These are phyloP conservation scores for Mortierella claussenii DNA, from an alignment of 192 early-diverging fungal genomes.

Conservation along the genomic window DNA sequence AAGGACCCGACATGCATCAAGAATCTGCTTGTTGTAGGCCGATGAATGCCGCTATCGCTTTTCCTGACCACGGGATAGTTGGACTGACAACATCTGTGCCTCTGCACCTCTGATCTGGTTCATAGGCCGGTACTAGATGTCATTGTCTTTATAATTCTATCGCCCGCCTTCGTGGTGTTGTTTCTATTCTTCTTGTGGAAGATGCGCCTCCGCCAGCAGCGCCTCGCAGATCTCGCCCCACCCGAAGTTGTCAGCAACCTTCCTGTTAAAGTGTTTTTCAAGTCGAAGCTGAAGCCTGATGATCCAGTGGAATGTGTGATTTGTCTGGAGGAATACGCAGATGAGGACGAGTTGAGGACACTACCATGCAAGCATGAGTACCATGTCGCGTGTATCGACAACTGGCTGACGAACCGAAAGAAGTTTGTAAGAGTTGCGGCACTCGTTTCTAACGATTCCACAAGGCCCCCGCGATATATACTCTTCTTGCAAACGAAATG, in stretches of 20 bases:
- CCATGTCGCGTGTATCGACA: constrained; percentile 91
- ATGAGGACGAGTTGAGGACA: constrained; percentile 80
- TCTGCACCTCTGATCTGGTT: background rate
- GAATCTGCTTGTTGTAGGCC: too few relatives aligned
- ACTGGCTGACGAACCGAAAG: constrained; percentile 90
- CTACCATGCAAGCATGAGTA: constrained; percentile 92
- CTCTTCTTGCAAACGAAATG: background rate
- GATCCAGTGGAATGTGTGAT: constrained; percentile 90
- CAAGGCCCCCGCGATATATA: too few relatives aligned
- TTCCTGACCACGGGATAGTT: too few relatives aligned
- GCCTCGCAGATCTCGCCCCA: constrained; percentile 82
- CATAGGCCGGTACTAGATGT: constrained; percentile 80
- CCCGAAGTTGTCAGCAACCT: constrained; percentile 77
- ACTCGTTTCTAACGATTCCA: too few relatives aligned
- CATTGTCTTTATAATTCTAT: constrained; percentile 81
- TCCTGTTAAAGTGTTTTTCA: constrained; percentile 73
- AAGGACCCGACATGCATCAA: too few relatives aligned
- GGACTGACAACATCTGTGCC: too few relatives aligned
- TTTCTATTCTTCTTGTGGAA: constrained; percentile 79
- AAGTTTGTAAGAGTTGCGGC: constrained; percentile 94
- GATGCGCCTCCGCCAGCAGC: constrained; percentile 75
- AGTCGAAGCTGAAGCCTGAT: constrained; percentile 69
- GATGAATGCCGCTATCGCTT: too few relatives aligned
- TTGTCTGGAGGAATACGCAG: constrained; percentile 91
- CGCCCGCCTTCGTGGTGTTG: constrained; percentile 81